Percentiles rank a stretch among this genome's conserved stretches.
Evolutionary conservation across 2,329 filamentous ascomycete genomes (phyloP).

Genomic region (Epichloe festucae): DNA sequence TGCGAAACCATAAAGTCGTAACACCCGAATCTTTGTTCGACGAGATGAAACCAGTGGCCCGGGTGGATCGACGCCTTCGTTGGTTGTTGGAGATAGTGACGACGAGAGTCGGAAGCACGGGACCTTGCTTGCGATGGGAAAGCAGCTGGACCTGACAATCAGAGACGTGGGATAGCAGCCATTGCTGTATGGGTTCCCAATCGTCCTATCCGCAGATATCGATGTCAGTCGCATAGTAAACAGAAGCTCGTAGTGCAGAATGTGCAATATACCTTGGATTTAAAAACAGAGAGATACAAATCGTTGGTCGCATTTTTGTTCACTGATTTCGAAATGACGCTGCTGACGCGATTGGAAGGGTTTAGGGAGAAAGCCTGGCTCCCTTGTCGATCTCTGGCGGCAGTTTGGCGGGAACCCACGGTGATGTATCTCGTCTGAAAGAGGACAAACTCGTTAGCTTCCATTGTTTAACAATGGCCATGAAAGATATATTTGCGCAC

Average conservation of each 20-base stretch:
- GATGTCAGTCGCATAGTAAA: not conserved
- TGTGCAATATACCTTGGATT: constrained; percentile 33
- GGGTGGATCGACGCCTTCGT: constrained; percentile 51
- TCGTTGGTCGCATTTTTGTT: constrained; percentile 25
- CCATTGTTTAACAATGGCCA: not conserved
- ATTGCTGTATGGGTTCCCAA: constrained; percentile 39
- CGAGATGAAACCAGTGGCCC: constrained; percentile 42
- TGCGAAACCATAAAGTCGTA: constrained; percentile 43
- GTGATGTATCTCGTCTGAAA: constrained; percentile 45
- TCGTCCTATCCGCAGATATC: constrained; percentile 28
- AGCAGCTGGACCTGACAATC: constrained; percentile 47
- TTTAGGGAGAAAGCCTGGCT: constrained; percentile 27
- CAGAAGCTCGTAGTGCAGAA: not conserved
- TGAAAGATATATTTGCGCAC: constrained; percentile 19
- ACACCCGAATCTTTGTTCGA: constrained; percentile 35
- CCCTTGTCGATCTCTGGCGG: constrained; percentile 21
- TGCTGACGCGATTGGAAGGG: constrained; percentile 25
- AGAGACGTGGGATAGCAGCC: constrained; percentile 36
- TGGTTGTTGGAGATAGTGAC: constrained; percentile 47
- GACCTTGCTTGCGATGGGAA: constrained; percentile 48
- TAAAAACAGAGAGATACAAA: constrained; percentile 41
- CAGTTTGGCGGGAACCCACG: constrained; percentile 28
- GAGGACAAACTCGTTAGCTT: constrained; percentile 6
- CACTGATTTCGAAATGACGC: constrained; percentile 24
- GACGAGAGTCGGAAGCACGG: constrained; percentile 45